phyloP scores from a whole-genome alignment of 148 eudicot genomes.

The Chenopodium berlandieri region DNA sequence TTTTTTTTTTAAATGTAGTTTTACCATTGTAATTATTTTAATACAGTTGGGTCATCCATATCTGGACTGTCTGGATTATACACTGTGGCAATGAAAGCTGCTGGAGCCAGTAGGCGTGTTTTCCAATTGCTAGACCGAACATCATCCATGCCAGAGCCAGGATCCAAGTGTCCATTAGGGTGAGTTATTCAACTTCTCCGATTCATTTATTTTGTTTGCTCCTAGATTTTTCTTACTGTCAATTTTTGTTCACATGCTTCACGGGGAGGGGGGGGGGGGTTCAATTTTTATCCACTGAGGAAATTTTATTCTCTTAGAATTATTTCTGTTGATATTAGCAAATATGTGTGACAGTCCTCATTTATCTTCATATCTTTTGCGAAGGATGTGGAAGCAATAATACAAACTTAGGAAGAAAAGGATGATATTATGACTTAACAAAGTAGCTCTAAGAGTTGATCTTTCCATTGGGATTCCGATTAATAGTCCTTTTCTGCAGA shows the following conservation, averaged over 20 bases:
- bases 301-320: neutral
- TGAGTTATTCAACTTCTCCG: conserved; percentile 26
- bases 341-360: neutral
- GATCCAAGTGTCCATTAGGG: conserved; percentile 77
- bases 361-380: neutral
- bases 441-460: neutral
- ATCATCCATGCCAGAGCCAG: conserved; percentile 72
- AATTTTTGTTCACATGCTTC: neutral
- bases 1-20: neutral
- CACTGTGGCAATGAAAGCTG: conserved; percentile 91
- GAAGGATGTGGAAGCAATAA: neutral
- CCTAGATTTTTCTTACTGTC: neutral
- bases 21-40: neutral
- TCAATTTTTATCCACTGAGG: neutral
- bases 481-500: no score
- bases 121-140: conserved; percentile 83
- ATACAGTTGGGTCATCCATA: conserved; percentile 80
- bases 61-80: conserved; percentile 76
- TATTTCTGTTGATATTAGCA: neutral
- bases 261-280: neutral
- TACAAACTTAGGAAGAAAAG: neutral
- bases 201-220: conserved; percentile 9
- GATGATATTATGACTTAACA: neutral
- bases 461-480: no score
- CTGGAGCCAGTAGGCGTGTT: conserved; percentile 97